These are phyloP conservation scores for Aspergillus asperescens DNA, from an alignment of 495 filamentous ascomycete genomes.

Conservation along the genomic window DNA sequence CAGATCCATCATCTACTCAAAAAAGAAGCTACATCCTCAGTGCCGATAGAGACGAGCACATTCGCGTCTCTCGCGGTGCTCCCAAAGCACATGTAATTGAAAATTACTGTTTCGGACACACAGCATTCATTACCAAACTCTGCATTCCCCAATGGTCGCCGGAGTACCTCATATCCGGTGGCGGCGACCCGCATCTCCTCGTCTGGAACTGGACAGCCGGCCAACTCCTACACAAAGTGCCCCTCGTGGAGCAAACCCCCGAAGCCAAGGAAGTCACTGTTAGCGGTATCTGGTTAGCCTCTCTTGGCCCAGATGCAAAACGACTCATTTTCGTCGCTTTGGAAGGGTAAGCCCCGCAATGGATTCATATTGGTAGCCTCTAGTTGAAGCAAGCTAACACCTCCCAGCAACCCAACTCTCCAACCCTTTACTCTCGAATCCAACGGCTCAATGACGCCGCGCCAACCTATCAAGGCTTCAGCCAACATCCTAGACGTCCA, in stretches of 20 bases:
- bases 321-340: conserved; percentile 54
- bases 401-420: conserved; percentile 52
- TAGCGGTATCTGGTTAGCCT: conserved; percentile 36
- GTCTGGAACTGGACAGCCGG: conserved; percentile 76
- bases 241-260: conserved; percentile 21
- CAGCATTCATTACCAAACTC: conserved; percentile 70
- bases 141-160: conserved; percentile 54
- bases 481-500: conserved; percentile 60
- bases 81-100: conserved; percentile 89
- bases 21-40: conserved; percentile 70
- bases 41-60: conserved; percentile 93
- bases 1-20: conserved; percentile 20
- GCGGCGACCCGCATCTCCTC: conserved; percentile 71
- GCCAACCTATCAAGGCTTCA: conserved; percentile 42
- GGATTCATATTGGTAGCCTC: too few species aligned
- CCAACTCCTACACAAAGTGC: conserved; percentile 46
- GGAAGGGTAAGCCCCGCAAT: conserved; percentile 69
- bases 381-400: background rate
- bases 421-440: conserved; percentile 50
- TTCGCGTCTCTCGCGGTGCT: conserved; percentile 77
- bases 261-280: conserved; percentile 26
- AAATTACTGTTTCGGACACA: conserved; percentile 79
- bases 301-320: conserved; percentile 15
- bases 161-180: conserved; percentile 71
- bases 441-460: conserved; percentile 40